These are phyloP conservation scores for Scleroderma citrinum DNA, from an alignment of 768 basidiomycete species.

Conservation along the genomic window DNA sequence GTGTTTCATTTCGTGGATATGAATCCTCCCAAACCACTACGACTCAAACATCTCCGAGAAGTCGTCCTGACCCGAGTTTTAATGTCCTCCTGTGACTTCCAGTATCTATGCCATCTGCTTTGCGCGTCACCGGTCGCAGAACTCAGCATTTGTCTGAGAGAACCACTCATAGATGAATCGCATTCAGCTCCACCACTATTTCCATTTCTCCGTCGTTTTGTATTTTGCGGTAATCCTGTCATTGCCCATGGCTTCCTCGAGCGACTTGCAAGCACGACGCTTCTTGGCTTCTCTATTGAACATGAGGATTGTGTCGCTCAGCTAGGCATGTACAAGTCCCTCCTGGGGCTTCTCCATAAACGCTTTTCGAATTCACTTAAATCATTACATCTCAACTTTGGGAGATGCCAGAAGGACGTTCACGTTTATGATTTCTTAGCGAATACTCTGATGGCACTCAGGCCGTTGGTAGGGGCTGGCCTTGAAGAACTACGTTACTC, in stretches of 20 bases:
- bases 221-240: slow-evolving; percentile 1
- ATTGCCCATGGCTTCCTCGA: background rate
- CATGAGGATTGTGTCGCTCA: background rate
- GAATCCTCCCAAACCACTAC: background rate
- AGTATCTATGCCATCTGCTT: background rate
- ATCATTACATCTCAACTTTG: slow-evolving; percentile 5
- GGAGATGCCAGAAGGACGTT: background rate
- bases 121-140: background rate
- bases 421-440: background rate
- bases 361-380: slow-evolving; percentile 1
- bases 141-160: background rate
- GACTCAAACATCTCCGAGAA: background rate
- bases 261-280: background rate
- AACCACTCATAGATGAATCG: background rate
- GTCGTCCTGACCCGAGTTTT: background rate
- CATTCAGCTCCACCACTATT: background rate
- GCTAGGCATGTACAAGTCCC: background rate
- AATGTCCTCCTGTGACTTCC: background rate
- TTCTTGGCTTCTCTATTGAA: background rate
- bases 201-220: background rate
- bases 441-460: background rate
- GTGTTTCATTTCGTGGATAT: background rate
- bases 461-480: slow-evolving; percentile 1
- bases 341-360: background rate
- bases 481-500: slow-evolving; percentile 1